Conservation (phyloP, 1,139 yeast species). For the Hyphopichia buzzinii region DNA sequence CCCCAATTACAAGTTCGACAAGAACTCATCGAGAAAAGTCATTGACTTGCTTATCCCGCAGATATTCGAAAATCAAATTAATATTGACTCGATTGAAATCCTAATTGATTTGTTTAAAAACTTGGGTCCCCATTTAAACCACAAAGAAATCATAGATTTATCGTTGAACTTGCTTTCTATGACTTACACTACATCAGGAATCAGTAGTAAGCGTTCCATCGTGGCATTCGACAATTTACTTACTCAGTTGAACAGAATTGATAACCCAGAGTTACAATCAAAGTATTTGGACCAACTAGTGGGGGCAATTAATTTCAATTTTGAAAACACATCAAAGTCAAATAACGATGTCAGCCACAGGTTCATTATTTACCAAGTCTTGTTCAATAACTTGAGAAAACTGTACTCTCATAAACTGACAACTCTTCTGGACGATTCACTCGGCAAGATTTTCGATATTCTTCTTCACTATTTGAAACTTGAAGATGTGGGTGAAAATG, state of each 20-base stretch:
- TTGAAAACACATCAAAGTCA: conserved; percentile 7
- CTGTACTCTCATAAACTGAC: neutral
- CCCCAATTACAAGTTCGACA: conserved; percentile 16
- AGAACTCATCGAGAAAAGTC: conserved; percentile 20
- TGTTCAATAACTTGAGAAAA: conserved; percentile 1
- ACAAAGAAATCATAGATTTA: conserved; percentile 37
- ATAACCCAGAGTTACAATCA: neutral
- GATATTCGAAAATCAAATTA: conserved; percentile 19
- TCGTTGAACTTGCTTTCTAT: conserved; percentile 37
- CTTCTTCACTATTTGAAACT: conserved; percentile 25
- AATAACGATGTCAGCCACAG: conserved; percentile 4
- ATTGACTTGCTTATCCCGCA: conserved; percentile 21
- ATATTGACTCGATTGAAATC: conserved; percentile 65
- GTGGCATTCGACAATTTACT: conserved; percentile 53
- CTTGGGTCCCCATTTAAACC: conserved; percentile 49
- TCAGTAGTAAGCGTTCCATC: conserved; percentile 54
- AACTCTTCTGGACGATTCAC: conserved; percentile 5
- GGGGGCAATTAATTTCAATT: conserved; percentile 2
- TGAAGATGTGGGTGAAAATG: conserved; percentile 27
- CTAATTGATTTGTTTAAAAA: conserved; percentile 56
- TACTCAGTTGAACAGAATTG: conserved; percentile 6
- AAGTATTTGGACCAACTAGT: conserved; percentile 1
- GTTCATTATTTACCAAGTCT: conserved; percentile 3
- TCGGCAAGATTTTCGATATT: conserved; percentile 17
- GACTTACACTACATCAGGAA: conserved; percentile 43